Evolutionary conservation across 495 filamentous ascomycete species (phyloP).

Genomic region (Parathielavia appendiculata): DNA sequence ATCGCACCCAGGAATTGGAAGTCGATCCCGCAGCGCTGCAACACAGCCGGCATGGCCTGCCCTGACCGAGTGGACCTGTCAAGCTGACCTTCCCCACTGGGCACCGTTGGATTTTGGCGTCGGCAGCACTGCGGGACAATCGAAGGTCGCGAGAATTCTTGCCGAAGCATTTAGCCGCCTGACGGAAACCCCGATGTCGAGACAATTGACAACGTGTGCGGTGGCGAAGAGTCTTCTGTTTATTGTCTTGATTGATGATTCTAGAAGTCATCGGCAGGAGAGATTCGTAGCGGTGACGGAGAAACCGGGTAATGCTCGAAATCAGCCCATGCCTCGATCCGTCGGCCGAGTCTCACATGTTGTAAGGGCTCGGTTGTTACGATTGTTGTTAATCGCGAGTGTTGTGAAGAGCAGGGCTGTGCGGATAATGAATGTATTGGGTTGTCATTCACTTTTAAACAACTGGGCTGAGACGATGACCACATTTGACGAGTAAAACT

Average conservation of each 20-base stretch:
- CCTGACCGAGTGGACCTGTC: conserved; percentile 7
- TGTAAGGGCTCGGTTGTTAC: neutral
- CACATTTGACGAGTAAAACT: no score
- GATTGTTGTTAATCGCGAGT: neutral
- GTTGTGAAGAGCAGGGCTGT: neutral
- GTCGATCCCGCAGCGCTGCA: conserved; percentile 6
- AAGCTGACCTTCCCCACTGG: conserved; percentile 10
- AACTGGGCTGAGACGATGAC: no score
- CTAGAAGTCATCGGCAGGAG: no score
- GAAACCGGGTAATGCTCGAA: neutral
- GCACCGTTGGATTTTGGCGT: conserved; percentile 1
- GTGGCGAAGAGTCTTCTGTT: conserved; percentile 14
- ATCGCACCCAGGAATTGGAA: conserved; percentile 7
- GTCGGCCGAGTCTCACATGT: neutral
- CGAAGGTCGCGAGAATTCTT: neutral
- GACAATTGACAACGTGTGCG: neutral
- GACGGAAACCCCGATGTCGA: neutral
- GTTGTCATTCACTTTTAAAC: no score
- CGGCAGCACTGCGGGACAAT: conserved; percentile 1
- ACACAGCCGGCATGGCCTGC: conserved; percentile 8
- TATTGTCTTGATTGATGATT: no score
- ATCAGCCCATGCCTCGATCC: neutral
- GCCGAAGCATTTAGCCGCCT: conserved; percentile 22
- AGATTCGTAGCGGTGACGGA: neutral
- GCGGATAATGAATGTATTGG: no score